Evolutionary conservation across 139 green algal species (phyloP).

Genomic region (Closterium sp.): DNA sequence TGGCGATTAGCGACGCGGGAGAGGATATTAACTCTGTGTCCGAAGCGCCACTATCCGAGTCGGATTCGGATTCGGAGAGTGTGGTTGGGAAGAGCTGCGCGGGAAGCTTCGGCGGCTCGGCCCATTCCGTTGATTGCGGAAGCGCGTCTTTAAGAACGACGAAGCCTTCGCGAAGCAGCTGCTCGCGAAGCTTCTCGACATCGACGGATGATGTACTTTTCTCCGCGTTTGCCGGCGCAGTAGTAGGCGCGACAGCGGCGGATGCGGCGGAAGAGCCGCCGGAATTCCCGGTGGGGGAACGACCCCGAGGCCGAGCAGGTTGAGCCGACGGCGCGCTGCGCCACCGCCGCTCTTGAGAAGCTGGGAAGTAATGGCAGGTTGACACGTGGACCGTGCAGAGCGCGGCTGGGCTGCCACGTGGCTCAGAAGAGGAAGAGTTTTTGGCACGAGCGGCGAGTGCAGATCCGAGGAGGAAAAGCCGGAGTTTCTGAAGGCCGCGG

Average conservation of each 20-base stretch:
- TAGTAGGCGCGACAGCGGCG: too few species aligned
- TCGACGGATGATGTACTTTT: not conserved
- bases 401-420: not conserved
- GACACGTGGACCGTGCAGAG: too few species aligned
- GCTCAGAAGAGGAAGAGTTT: not conserved
- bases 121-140: not conserved
- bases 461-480: not conserved
- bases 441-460: not conserved
- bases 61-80: not conserved
- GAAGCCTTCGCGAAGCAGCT: not conserved
- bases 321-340: not conserved
- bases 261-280: not conserved
- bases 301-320: not conserved
- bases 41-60: too few species aligned
- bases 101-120: not conserved
- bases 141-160: not conserved
- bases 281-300: not conserved
- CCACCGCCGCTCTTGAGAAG: not conserved
- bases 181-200: not conserved
- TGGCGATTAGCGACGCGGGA: not conserved
- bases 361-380: not conserved
- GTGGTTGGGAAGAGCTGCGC: not conserved
- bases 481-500: not conserved
- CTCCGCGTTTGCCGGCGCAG: not conserved
- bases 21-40: not conserved